Percentiles rank a stretch among this genome's conserved stretches.
Conservation (phyloP, 495 filamentous ascomycete genomes). For the Aspergillus carlsbadensis region DNA sequence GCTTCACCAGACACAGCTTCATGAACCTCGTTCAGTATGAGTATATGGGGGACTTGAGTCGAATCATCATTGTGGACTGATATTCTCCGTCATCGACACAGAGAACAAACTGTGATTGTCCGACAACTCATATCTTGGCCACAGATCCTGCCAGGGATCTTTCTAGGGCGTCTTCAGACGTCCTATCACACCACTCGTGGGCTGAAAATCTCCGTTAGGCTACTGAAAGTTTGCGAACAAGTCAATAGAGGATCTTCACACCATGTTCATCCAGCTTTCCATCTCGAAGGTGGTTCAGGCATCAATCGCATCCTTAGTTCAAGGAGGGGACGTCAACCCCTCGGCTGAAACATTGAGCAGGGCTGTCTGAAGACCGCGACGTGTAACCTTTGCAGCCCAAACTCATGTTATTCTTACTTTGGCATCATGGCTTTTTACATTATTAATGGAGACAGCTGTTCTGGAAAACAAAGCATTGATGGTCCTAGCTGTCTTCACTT, state of each 20-base stretch:
- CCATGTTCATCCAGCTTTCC: neutral
- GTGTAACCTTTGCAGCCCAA: neutral
- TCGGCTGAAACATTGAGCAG: neutral
- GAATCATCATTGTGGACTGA: too few species aligned
- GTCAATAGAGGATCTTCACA: neutral
- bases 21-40: neutral
- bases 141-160: neutral
- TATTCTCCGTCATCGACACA: neutral
- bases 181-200: conserved; percentile 2
- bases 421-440: too few species aligned
- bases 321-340: neutral
- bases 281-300: neutral
- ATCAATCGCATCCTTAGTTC: neutral
- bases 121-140: conserved; percentile 10
- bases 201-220: conserved; percentile 1
- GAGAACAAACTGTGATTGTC: neutral
- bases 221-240: too few species aligned
- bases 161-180: neutral
- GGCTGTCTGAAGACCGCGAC: neutral
- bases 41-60: too few species aligned
- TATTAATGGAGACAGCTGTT: too few species aligned
- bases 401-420: neutral
- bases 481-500: neutral
- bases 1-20: neutral
- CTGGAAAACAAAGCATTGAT: neutral